Conservation (phyloP, 2,329 filamentous ascomycete species). For the Fusarium sp. region DNA sequence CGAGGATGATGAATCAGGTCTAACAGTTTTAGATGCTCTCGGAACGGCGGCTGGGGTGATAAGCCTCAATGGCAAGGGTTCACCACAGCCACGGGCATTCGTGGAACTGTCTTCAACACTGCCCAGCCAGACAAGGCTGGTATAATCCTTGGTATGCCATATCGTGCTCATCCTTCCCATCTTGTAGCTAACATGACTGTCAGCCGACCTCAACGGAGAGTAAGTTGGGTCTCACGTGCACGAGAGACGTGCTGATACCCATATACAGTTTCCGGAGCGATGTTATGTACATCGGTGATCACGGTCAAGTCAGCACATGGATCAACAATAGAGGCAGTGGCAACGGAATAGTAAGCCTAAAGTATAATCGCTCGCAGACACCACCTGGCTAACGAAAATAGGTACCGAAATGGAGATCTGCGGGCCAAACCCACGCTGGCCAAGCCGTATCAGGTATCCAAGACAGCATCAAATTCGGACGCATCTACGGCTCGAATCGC, state of each 20-base stretch:
- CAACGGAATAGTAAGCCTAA: background rate
- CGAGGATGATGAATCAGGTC: too few species aligned
- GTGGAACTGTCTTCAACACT: background rate
- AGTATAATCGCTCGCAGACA: fast-evolving
- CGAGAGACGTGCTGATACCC: fast-evolving
- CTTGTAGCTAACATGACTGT: background rate
- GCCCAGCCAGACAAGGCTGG: background rate
- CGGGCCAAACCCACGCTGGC: background rate
- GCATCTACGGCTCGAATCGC: background rate
- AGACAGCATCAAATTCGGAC: background rate
- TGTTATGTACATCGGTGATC: background rate
- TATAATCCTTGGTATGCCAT: background rate
- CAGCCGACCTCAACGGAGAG: constrained; percentile 1
- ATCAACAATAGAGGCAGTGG: background rate
- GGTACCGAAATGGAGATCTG: background rate
- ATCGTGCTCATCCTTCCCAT: fast-evolving
- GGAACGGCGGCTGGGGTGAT: background rate
- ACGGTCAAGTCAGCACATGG: background rate
- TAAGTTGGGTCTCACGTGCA: fast-evolving
- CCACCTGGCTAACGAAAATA: background rate
- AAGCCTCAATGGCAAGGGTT: background rate
- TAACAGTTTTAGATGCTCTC: background rate
- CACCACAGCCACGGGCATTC: background rate
- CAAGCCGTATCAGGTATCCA: background rate
- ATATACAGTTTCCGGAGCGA: background rate